Evolutionary conservation across 768 basidiomycete species (phyloP).

Genomic region (Rhizopogon rudus): DNA sequence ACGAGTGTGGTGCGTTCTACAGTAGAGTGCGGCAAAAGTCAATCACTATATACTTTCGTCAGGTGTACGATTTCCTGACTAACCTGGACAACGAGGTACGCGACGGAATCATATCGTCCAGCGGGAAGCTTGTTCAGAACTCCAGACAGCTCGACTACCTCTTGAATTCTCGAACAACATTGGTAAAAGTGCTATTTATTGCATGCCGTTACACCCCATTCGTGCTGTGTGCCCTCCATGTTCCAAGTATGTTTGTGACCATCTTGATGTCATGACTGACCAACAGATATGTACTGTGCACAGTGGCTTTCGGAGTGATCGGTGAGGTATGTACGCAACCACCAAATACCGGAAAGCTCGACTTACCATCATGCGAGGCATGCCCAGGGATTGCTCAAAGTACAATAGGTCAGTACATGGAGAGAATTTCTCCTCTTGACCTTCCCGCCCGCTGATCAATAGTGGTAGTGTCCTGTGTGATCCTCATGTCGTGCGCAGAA

Average conservation of each 20-base stretch:
- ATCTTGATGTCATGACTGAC: not conserved
- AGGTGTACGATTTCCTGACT: not conserved
- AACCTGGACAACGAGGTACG: not conserved
- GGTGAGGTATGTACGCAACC: not conserved
- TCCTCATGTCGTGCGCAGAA: not conserved
- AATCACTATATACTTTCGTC: not conserved
- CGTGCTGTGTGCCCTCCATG: not conserved
- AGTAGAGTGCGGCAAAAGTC: not conserved
- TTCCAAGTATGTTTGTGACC: not conserved
- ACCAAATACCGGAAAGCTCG: not conserved
- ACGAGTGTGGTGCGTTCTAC: not conserved
- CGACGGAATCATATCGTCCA: not conserved
- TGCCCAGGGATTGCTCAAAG: not conserved
- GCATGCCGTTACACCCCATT: not conserved
- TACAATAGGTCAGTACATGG: not conserved
- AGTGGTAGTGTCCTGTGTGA: not conserved
- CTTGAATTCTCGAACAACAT: not conserved
- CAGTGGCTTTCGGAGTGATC: not conserved
- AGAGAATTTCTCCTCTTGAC: not conserved
- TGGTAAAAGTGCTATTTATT: not conserved
- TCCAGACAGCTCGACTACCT: not conserved
- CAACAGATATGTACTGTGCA: not conserved
- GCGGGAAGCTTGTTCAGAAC: not conserved
- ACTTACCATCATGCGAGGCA: not conserved
- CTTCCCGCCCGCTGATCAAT: not conserved